Percentiles rank a stretch among this genome's conserved stretches.
These are phyloP conservation scores for Suillus plorans DNA, from an alignment of 768 basidiomycete species.

Conservation along the genomic window DNA sequence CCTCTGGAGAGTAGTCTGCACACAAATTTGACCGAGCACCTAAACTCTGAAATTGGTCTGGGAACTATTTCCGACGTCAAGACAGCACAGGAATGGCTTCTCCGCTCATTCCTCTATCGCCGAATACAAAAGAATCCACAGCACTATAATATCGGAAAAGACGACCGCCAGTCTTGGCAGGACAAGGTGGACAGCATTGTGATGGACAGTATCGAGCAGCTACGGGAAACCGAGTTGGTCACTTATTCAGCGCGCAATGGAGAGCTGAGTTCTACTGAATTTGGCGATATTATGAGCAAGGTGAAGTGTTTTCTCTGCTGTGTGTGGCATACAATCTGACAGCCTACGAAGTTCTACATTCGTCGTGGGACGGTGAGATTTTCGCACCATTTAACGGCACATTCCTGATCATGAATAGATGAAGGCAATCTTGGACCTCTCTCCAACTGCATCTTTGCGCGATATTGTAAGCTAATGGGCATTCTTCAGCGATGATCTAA, in stretches of 20 bases:
- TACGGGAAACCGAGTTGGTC: conserved; percentile 64
- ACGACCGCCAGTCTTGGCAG: conserved; percentile 61
- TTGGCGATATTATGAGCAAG: conserved; percentile 87
- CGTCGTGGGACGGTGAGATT: conserved; percentile 60
- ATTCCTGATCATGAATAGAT: conserved; percentile 47
- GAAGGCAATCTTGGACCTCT: conserved; percentile 59
- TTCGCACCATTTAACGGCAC: not conserved
- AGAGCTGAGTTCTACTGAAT: conserved; percentile 64
- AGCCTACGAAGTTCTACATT: conserved; percentile 61
- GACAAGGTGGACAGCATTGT: conserved; percentile 73
- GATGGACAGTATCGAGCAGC: conserved; percentile 55
- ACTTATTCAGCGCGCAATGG: conserved; percentile 41
- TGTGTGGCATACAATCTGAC: conserved; percentile 8
- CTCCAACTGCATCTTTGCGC: conserved; percentile 52
- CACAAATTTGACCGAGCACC: conserved; percentile 79
- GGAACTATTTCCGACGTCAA: conserved; percentile 72
- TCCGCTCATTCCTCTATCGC: conserved; percentile 82
- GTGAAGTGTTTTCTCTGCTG: conserved; percentile 33
- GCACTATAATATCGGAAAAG: conserved; percentile 68
- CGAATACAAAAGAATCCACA: conserved; percentile 82
- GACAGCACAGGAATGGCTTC: conserved; percentile 81
- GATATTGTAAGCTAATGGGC: conserved; percentile 56
- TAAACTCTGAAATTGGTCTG: conserved; percentile 92
- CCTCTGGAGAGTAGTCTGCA: conserved; percentile 87
- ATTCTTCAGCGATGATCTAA: conserved; percentile 1